phyloP scores from a whole-genome alignment of 2,329 filamentous ascomycete genomes.

The Parascedosporium putredinis region DNA sequence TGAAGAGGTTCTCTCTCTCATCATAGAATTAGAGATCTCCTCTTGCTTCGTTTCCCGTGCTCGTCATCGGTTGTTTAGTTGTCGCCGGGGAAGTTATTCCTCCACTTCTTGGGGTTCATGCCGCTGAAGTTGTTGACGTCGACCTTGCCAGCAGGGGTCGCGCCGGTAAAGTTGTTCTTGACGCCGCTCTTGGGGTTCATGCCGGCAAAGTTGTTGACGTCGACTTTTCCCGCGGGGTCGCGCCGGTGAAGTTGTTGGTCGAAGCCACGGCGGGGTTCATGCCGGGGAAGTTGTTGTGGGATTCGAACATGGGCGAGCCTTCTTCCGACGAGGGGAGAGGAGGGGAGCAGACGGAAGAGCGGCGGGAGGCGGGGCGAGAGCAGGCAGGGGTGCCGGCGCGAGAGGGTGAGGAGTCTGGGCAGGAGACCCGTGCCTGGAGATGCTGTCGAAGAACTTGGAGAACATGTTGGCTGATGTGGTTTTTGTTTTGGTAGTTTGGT shows the following conservation, averaged over 20 bases:
- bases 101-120: background rate
- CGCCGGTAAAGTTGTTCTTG: conserved; percentile 7
- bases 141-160: background rate
- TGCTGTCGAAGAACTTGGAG: background rate
- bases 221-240: conserved; percentile 7
- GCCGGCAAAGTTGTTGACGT: background rate
- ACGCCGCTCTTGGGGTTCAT: background rate
- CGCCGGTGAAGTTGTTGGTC: conserved; percentile 12
- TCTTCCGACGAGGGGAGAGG: background rate
- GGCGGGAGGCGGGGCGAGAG: conserved; percentile 2
- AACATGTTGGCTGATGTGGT: background rate
- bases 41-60: no score
- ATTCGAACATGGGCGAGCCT: background rate
- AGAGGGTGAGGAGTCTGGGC: background rate
- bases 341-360: background rate
- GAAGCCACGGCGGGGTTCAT: conserved; percentile 7
- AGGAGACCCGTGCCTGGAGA: background rate
- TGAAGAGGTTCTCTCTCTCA: no score
- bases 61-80: background rate
- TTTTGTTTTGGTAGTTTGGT: background rate
- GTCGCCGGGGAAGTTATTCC: conserved; percentile 6
- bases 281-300: conserved; percentile 13
- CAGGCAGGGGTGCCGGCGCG: background rate
- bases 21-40: no score
- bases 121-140: conserved; percentile 1